Base-by-base conservation (phyloP, 768 basidiomycete species). In the Dentipellis fragilis region DNA sequence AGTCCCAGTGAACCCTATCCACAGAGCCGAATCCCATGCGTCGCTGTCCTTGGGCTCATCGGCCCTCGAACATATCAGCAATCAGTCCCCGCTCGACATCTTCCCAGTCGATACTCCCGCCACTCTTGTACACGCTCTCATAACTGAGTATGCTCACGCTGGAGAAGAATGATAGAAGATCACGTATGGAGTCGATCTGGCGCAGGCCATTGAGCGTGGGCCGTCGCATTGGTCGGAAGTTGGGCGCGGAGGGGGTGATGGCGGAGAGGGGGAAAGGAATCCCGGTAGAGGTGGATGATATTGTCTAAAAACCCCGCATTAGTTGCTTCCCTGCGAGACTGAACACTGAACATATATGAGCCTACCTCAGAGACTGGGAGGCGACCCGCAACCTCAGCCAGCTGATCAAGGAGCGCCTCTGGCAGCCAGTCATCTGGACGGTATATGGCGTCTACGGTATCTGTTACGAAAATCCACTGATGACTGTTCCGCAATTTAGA, bases 381-480 rank as follows among this genome's bases (percentile, higher is more conserved):
- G 56, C 75, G 83, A n/a, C 80, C 79, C 12, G 88, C 78, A 39
- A 92, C 80, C 59, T 94, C 93, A 45, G 91, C 84, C 0, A 98
- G 75, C 54, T 87, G 87, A 65, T 99, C 96, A 69, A 97, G 80
- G 75, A 96, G 83, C 2, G 93, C 87, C 61, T 88, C 87, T 0
- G 94, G 89, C 56, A 75, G 74, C 80, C 87, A 92, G 47, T 84
- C 75, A 56, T 93, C 85, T 0, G 93, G 89, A 16, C 83, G 85
- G 69, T 92, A 93, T 36, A 93, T 80, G 0, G 95, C 93, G 63
- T 98, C 96, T 6, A 94, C 90, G 0, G 95, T 98, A 68, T 99
- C 95, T 2, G 93, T 96, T 45, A 97, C 83, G 68, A 98, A 99
- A 64, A 96, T 89, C 95, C 96, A 99, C 73, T 99, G 93, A 68